A percentile compares a stretch with the other conserved stretches of the same genome.
Conservation (phyloP, 176 grass and related monocot species). For the Carex parvula region DNA sequence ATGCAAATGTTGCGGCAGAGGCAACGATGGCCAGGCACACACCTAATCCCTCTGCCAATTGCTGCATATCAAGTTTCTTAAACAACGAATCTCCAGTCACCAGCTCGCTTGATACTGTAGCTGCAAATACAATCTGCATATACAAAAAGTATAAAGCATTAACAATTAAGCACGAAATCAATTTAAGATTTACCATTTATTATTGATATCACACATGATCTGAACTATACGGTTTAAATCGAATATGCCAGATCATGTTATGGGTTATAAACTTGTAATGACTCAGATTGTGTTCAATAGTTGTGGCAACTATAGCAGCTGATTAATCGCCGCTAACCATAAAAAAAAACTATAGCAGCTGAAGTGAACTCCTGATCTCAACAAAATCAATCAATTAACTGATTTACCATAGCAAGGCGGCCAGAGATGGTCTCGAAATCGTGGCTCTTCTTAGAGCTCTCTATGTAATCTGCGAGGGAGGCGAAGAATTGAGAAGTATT, state of each 20-base stretch:
- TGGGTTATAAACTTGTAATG: neutral
- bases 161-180: neutral
- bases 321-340: neutral
- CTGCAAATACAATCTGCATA: constrained; percentile 59
- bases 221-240: neutral
- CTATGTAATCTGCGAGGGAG: constrained; percentile 88
- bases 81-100: constrained; percentile 89
- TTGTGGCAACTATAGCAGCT: neutral
- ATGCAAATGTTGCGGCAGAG: constrained; percentile 68
- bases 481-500: constrained; percentile 67
- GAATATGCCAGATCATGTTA: neutral
- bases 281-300: neutral
- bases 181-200: neutral
- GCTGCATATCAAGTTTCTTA: constrained; percentile 78
- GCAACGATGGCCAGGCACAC: constrained; percentile 68
- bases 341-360: neutral
- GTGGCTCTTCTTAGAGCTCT: constrained; percentile 85
- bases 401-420: constrained; percentile 83
- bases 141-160: neutral
- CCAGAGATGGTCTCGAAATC: constrained; percentile 92
- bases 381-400: neutral
- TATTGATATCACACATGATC: neutral
- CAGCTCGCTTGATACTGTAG: constrained; percentile 64
- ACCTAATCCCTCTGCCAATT: constrained; percentile 73
- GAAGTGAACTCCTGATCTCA: neutral